Conservation (phyloP, 768 basidiomycete genomes). For the Inosperma sp. region DNA sequence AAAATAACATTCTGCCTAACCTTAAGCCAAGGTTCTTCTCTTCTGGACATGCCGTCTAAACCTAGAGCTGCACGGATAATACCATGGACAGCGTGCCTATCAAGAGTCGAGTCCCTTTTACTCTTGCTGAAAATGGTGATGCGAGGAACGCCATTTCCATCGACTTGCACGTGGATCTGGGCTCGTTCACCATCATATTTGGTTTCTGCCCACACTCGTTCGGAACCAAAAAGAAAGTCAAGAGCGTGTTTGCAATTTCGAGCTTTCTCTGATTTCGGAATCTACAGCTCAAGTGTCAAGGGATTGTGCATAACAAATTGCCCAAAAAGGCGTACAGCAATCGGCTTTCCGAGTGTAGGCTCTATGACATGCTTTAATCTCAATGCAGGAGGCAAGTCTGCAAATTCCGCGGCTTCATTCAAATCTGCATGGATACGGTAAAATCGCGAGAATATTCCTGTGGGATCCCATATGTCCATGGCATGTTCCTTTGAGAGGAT, state of each 20-base stretch:
- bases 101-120: constrained; percentile 73
- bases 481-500: constrained; percentile 58
- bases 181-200: constrained; percentile 97
- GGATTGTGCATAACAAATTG: not conserved
- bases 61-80: constrained; percentile 61
- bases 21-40: not conserved
- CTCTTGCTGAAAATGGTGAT: constrained; percentile 89
- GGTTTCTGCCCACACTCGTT: constrained; percentile 76
- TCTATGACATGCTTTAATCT: constrained; percentile 22
- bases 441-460: constrained; percentile 45
- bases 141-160: constrained; percentile 30
- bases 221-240: constrained; percentile 35
- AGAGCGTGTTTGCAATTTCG: constrained; percentile 55
- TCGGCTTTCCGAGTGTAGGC: constrained; percentile 54
- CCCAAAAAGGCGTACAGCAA: constrained; percentile 43
- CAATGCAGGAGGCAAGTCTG: constrained; percentile 33
- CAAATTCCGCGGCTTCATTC: constrained; percentile 48
- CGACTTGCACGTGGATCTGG: constrained; percentile 76
- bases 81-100: constrained; percentile 60
- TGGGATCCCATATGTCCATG: constrained; percentile 69
- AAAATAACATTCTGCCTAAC: constrained; percentile 44
- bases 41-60: constrained; percentile 20
- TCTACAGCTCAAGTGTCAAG: constrained; percentile 39
- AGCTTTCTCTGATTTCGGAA: constrained; percentile 83
- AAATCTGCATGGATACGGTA: constrained; percentile 55